These are phyloP conservation scores for Plasmopara viticola DNA, from an alignment of 352 stramenopile genomes.

Conservation along the genomic window DNA sequence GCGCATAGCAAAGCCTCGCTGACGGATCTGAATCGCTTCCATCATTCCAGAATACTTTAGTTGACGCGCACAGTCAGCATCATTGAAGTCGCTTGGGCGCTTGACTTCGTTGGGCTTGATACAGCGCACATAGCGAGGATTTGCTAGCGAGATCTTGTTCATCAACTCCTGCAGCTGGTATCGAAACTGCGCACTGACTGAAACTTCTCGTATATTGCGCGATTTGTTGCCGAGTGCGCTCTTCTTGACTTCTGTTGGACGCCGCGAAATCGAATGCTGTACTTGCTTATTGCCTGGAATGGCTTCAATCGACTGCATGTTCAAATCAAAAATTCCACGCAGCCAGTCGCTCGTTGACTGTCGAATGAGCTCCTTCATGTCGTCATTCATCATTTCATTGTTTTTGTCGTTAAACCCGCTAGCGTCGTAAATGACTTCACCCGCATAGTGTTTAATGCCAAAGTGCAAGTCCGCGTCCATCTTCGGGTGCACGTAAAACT, in stretches of 20 bases:
- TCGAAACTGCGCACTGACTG: slow-evolving; percentile 83
- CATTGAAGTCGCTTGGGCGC: slow-evolving; percentile 68
- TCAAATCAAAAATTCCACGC: slow-evolving; percentile 79
- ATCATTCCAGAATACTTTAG: slow-evolving; percentile 91
- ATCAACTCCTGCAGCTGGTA: slow-evolving; percentile 87
- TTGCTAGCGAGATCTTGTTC: slow-evolving; percentile 84
- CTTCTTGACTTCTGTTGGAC: slow-evolving; percentile 51
- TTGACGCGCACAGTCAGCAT: slow-evolving; percentile 77
- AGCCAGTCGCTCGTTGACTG: slow-evolving; percentile 81
- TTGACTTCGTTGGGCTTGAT: slow-evolving; percentile 88
- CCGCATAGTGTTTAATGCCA: slow-evolving; percentile 87
- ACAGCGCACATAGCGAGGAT: slow-evolving; percentile 84
- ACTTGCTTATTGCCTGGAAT: slow-evolving; percentile 68
- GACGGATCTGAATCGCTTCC: slow-evolving; percentile 87
- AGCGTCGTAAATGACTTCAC: slow-evolving; percentile 95
- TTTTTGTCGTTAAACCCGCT: slow-evolving; percentile 98
- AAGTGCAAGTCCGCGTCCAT: slow-evolving; percentile 87
- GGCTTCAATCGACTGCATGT: slow-evolving; percentile 80
- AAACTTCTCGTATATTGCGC: slow-evolving; percentile 80
- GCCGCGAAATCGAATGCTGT: slow-evolving; percentile 58
- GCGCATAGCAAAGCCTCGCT: slow-evolving; percentile 80
- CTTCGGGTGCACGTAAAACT: slow-evolving; percentile 87
- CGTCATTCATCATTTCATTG: slow-evolving; percentile 94
- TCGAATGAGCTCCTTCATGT: slow-evolving; percentile 90
- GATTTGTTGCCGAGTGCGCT: slow-evolving; percentile 53